Base-by-base conservation (phyloP, 352 stramenopile species). In the Phytophthora constricta region DNA sequence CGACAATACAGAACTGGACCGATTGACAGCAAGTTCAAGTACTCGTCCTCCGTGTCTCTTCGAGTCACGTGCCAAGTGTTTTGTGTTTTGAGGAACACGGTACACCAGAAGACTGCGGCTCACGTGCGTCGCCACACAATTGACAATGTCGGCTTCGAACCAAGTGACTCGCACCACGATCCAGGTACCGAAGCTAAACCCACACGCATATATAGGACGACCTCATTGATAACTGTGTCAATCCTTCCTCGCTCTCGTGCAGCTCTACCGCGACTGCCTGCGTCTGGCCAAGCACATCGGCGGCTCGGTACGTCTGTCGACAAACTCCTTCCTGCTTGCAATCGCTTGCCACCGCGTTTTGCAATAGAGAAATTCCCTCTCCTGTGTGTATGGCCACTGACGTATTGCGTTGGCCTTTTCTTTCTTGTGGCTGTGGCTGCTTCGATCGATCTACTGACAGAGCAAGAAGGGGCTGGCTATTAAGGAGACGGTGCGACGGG, bases 221-320 rank as follows among this genome's bases (percentile, higher is more conserved):
- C n/a, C n/a, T n/a, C n/a, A n/a, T n/a, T n/a, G n/a, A n/a, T 34
- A 22, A 8, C 4, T 62, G 41, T 26, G 27, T 26, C 14, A 8
- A 37, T 16, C 16, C 57, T 17, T 31, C 3, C 51, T 55, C 7
- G 43, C 27, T 4, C 5, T 59, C 19, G 13, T 47, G 22, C 60
- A 96, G 87, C 72, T 96, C 17, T 96, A 94, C 70, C 84, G 87
- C 50, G 87, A 96, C 65, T 93, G 83, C 71, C 57, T 96, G 73
- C 87, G 87, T 55, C 76, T 96, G 28, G 86, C 87, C 39, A 94
- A 96, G 74, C 87, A 96, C 74, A 96, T 96, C 41, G 87, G 87
- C 26, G 87, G 87, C 72, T 91, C 77, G 53, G 87, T 96, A 73
- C 53, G 80, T 68, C 16, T 13, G 14, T 7, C 13, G 45, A 16